These are phyloP conservation scores for Melanopsichium pennsylvanicum DNA, from an alignment of 1,284 basidiomycete species.

Conservation along the genomic window DNA sequence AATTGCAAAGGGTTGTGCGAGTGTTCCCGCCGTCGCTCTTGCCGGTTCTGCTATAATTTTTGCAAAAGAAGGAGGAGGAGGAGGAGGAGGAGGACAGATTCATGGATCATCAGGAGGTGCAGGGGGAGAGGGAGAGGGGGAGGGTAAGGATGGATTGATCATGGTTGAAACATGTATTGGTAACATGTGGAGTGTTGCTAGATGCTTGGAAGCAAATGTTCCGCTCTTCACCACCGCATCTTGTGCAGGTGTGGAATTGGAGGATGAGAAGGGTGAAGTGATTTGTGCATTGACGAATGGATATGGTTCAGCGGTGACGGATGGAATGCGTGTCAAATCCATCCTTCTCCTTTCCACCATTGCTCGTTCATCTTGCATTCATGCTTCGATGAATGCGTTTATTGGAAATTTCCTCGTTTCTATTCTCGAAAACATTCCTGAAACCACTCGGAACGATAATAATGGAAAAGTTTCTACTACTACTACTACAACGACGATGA, in stretches of 20 bases:
- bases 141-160: slow-evolving; percentile 41
- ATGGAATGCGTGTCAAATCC: slow-evolving; percentile 52
- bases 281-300: slow-evolving; percentile 42
- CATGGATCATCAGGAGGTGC: too few relatives aligned
- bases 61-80: too few relatives aligned
- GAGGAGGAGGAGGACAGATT: too few relatives aligned
- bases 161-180: slow-evolving; percentile 58
- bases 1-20: slow-evolving; percentile 37
- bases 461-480: too few relatives aligned
- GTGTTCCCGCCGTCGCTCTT: slow-evolving; percentile 32
- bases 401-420: slow-evolving; percentile 42
- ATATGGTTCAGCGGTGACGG: slow-evolving; percentile 37
- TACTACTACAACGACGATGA: too few relatives aligned
- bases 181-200: slow-evolving; percentile 53
- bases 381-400: slow-evolving; percentile 12
- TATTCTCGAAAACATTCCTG: slow-evolving; percentile 38
- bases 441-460: too few relatives aligned
- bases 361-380: slow-evolving; percentile 21
- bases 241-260: neutral
- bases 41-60: slow-evolving; percentile 7
- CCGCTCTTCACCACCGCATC: slow-evolving; percentile 6
- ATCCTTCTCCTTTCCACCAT: slow-evolving; percentile 50
- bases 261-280: too few relatives aligned
- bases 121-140: slow-evolving; percentile 8
- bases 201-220: slow-evolving; percentile 47